Base-by-base conservation (phyloP, 768 basidiomycete genomes). In the Kwoniella sp. region DNA sequence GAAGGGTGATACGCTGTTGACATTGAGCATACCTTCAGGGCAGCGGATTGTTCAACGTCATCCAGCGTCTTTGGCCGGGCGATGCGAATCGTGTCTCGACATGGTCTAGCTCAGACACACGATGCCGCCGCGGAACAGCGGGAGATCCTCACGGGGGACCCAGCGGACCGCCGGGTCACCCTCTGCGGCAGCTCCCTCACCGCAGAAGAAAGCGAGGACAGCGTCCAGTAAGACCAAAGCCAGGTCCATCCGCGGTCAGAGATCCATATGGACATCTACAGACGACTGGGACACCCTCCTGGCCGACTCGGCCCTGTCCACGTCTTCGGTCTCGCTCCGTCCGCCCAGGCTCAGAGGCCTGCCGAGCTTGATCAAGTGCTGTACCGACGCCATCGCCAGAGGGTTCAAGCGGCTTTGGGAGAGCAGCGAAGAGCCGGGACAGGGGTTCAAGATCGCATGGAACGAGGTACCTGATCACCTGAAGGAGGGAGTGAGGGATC, bases 271-370 rank as follows among this genome's bases (percentile, higher is more conserved):
- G 59, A 69, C 57, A 26, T 51, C 58, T 0, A 41, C 47, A n/a
- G 63, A 65, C 27, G 62, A 69, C 37, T 69, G 64, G 67, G 59
- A 65, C 28, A 46, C 59, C 20, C 45, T 69, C 12, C 46, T 69
- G 10, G 51, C 61, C 3, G 55, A 53, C 2, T 59, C 59, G 3
- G 4, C 54, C 1, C 46, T 66, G 2, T 69, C 67, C 14, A 69
- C 67, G 6, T 62, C 67, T 1, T 61, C 62, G 4, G 46, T 65
- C 27, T 65, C 67, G 0, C 47, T 41, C 14, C 50, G 67, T 32
- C 45, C 41, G 14, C 57, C 67, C 2, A 28, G 55, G 41, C 55
- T 52, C 6, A 15, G 57, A 26, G 67, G 59, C 9, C 19, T 66
- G 26, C 61, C 47, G n/a, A 43, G 53, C 4, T 46, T 69, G 0